Evolutionary conservation across 2,329 filamentous ascomycete species (phyloP), one percentile per base, ranked within the genome.

Genomic region (Zasmidium citrigriseum): DNA sequence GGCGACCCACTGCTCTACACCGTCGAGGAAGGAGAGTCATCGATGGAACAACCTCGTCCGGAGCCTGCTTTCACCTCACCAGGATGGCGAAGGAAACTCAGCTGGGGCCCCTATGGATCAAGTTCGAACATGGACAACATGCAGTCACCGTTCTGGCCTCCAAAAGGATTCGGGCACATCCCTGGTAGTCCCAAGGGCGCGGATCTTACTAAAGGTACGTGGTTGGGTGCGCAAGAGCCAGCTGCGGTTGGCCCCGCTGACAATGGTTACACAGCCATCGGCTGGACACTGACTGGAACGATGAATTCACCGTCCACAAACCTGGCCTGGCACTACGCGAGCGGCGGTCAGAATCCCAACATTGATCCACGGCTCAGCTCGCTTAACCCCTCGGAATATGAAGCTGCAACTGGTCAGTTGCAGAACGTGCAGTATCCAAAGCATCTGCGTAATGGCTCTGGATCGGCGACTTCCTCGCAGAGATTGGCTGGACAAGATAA

Each of bases 301-400:
- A 92, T 90, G 55, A 91, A 96, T 68, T 95, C 90, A 2, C 89
- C 90, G 1, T 92, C 87, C 62, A 91, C 91, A 0, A 95, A 90
- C 69, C 78, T 96, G 3, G 93, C 91, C 1, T 83, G 93, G 56
- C 84, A 96, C 70, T 96, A 91, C 70, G 87, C 90, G 59, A 86
- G 81, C 57, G 76, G 77, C 21, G 56, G 67, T 22, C 49, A 46
- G 24, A 57, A 58, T 20, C 38, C 64, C 29, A 56, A 62, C 55
- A 46, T 55, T 25, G 52, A 60, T 50, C 59, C 60, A 38, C 48
- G 58, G 38, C 29, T 67, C 56, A 51, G 58, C 55, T 45, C 67
- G 11, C 46, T 51, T 9, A 58, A 58, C 44, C 46, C 58, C 38
- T 54, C 58, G 7, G 57, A 52, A 21, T 61, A 59, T 46, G 58